Evolutionary conservation across 2,329 filamentous ascomycete genomes (phyloP).

Genomic region (Aspergillus sp.): DNA sequence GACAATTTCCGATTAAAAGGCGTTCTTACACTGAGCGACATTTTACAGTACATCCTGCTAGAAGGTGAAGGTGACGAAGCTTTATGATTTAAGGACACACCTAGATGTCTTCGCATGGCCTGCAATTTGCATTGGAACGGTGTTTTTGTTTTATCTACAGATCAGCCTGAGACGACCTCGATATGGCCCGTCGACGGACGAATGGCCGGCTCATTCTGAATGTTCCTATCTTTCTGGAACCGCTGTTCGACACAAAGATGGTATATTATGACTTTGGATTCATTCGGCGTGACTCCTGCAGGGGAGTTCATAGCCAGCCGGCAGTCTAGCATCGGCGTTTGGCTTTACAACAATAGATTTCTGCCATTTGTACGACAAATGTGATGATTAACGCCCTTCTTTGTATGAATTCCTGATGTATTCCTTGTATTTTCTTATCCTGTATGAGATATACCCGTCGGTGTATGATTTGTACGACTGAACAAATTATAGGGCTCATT

Average conservation of each 20-base stretch:
- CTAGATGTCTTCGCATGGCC: slow-evolving; percentile 19
- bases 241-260: slow-evolving; percentile 29
- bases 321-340: slow-evolving; percentile 22
- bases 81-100: slow-evolving; percentile 24
- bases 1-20: slow-evolving; percentile 83
- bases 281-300: slow-evolving; percentile 4
- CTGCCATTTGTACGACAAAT: slow-evolving; percentile 15
- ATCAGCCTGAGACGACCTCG: slow-evolving; percentile 1
- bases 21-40: slow-evolving; percentile 91
- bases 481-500: neutral
- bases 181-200: slow-evolving; percentile 1
- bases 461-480: slow-evolving; percentile 9
- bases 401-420: neutral
- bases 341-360: slow-evolving; percentile 31
- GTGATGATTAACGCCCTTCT: neutral
- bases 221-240: slow-evolving; percentile 12
- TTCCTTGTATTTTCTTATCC: slow-evolving; percentile 7
- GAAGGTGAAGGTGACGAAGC: slow-evolving; percentile 67
- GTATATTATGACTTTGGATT: slow-evolving; percentile 25
- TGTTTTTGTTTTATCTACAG: slow-evolving; percentile 24
- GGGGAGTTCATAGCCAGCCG: slow-evolving; percentile 5
- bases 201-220: slow-evolving; percentile 9
- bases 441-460: slow-evolving; percentile 4
- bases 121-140: slow-evolving; percentile 35
- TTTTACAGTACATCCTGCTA: slow-evolving; percentile 89